Percentiles rank a stretch among this genome's conserved stretches.
phyloP scores from a whole-genome alignment of 805 yeast genomes.

The Yamadazyma scolyti region DNA sequence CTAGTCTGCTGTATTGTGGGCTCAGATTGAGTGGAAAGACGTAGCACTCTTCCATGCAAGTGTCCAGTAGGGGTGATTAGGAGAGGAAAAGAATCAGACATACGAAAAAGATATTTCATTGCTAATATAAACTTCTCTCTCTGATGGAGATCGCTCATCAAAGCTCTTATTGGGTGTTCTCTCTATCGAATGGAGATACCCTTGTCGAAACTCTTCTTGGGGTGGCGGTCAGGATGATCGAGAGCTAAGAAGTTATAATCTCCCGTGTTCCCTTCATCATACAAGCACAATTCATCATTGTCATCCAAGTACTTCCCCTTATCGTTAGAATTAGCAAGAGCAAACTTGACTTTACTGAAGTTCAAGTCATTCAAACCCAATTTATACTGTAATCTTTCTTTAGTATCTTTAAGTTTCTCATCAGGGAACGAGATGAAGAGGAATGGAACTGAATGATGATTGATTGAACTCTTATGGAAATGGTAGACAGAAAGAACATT shows the following conservation, averaged over 20 bases:
- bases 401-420: slow-evolving; percentile 63
- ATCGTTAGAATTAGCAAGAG: slow-evolving; percentile 44
- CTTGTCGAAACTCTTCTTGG: slow-evolving; percentile 38
- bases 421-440: slow-evolving; percentile 65
- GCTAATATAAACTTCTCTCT: no score
- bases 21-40: no score
- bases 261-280: slow-evolving; percentile 41
- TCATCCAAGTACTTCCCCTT: slow-evolving; percentile 45
- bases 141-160: no score
- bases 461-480: slow-evolving; percentile 64
- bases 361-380: slow-evolving; percentile 79
- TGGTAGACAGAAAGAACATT: slow-evolving; percentile 68
- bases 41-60: no score
- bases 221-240: slow-evolving; percentile 82
- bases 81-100: no score
- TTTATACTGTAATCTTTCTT: slow-evolving; percentile 59
- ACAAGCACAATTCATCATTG: slow-evolving; percentile 53
- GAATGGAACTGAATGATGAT: slow-evolving; percentile 83
- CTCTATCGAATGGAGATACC: no score
- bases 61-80: no score
- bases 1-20: no score
- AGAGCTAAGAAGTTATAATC: slow-evolving; percentile 56
- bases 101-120: no score
- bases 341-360: slow-evolving; percentile 71
- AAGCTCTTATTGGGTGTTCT: no score